Evolutionary conservation across 495 filamentous ascomycete species (phyloP).

Genomic region (Polyplosphaeria fusca): DNA sequence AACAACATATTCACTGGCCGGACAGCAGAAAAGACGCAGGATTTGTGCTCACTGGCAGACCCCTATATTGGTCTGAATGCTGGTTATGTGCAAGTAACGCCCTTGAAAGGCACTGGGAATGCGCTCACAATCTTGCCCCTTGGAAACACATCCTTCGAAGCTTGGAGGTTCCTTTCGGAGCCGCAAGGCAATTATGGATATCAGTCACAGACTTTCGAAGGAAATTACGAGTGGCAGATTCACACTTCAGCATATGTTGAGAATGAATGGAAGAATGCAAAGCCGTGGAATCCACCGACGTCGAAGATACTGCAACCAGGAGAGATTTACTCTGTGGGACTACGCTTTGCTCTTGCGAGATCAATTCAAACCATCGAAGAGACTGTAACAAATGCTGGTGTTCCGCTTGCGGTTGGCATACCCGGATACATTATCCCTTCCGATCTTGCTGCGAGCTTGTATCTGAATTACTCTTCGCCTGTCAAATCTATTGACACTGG

Average conservation of each 20-base stretch:
- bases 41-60: conserved; percentile 35
- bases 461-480: conserved; percentile 35
- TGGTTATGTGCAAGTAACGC: conserved; percentile 50
- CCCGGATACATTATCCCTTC: conserved; percentile 50
- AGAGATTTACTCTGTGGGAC: conserved; percentile 43
- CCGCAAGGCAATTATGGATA: conserved; percentile 40
- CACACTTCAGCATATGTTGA: conserved; percentile 49
- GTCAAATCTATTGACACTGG: conserved; percentile 21
- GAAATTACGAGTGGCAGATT: conserved; percentile 53
- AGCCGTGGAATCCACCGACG: conserved; percentile 50
- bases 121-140: conserved; percentile 51
- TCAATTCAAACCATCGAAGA: conserved; percentile 45
- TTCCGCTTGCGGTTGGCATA: conserved; percentile 46
- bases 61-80: conserved; percentile 54
- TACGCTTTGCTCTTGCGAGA: conserved; percentile 47
- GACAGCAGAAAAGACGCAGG: conserved; percentile 42
- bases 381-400: conserved; percentile 40
- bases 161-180: conserved; percentile 48
- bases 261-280: conserved; percentile 46
- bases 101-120: conserved; percentile 46
- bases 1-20: conserved; percentile 57
- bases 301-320: conserved; percentile 39
- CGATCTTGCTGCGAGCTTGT: conserved; percentile 44
- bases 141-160: conserved; percentile 47
- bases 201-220: conserved; percentile 52